Conservation (phyloP, 345 rosid species). For the Murraya paniculata region DNA sequence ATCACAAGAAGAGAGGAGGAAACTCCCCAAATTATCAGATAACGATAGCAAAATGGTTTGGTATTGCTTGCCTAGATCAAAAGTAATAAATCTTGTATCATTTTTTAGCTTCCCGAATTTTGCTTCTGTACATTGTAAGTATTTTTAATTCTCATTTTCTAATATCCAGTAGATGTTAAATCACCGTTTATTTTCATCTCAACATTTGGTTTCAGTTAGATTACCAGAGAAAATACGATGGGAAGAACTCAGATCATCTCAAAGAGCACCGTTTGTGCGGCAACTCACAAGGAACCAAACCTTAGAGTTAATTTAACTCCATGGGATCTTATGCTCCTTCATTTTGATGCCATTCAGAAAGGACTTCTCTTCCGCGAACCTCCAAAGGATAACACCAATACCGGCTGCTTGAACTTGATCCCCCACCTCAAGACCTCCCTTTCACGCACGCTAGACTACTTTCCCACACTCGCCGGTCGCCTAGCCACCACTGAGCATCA, state of each 20-base stretch:
- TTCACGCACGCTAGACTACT: slow-evolving; percentile 22
- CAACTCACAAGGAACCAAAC: background rate
- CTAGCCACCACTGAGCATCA: slow-evolving; percentile 19
- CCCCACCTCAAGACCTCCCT: background rate
- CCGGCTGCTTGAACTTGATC: background rate
- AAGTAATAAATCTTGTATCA: too few species aligned
- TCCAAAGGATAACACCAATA: background rate
- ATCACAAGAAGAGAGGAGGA: too few species aligned
- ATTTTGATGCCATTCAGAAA: background rate
- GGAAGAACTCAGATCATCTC: background rate
- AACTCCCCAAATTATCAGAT: too few species aligned
- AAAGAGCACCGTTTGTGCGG: background rate
- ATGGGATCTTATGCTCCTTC: background rate
- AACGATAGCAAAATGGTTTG: too few species aligned
- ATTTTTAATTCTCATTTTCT: too few species aligned
- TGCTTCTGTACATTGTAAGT: too few species aligned
- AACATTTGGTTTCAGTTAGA: too few species aligned
- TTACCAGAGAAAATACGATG: background rate
- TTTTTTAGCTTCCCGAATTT: too few species aligned
- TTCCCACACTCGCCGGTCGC: slow-evolving; percentile 42
- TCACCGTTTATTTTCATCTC: too few species aligned
- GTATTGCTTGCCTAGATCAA: too few species aligned
- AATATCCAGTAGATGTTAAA: too few species aligned
- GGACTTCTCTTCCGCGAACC: background rate
- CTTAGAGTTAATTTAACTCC: background rate